These are phyloP conservation scores for Wallacemonas sp. DNA, from an alignment of 208 protist genomes.

Conservation along the genomic window DNA sequence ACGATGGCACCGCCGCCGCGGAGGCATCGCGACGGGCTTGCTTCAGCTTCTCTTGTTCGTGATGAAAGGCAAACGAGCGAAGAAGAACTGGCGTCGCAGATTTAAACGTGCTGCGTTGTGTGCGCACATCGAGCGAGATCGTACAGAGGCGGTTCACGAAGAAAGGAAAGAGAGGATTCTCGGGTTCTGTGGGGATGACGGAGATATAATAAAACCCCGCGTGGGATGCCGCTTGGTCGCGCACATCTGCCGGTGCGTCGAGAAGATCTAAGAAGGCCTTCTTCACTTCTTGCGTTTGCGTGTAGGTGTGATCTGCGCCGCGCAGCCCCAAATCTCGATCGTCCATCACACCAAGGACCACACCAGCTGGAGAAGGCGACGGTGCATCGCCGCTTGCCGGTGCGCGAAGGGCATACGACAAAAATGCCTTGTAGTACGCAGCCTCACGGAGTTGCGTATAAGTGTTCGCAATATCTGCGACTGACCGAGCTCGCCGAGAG, in stretches of 20 bases:
- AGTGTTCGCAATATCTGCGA: constrained; percentile 15
- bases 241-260: constrained; percentile 1
- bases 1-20: no score
- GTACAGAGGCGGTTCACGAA: constrained; percentile 48
- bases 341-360: constrained; percentile 69
- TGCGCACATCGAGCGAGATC: constrained; percentile 41
- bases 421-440: constrained; percentile 29
- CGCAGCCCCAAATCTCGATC: constrained; percentile 79
- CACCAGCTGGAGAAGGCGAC: not conserved
- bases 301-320: constrained; percentile 41
- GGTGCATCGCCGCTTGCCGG: not conserved
- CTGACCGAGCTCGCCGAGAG: not conserved
- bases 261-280: constrained; percentile 44
- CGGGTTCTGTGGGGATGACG: constrained; percentile 25
- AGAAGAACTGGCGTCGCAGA: not conserved
- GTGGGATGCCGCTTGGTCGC: constrained; percentile 8
- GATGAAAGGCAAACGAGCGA: not conserved
- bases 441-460: constrained; percentile 28
- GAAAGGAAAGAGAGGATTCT: constrained; percentile 14
- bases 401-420: constrained; percentile 10
- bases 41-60: not conserved
- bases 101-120: constrained; percentile 19
- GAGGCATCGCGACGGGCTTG: not conserved
- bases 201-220: constrained; percentile 32
- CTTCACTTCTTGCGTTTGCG: constrained; percentile 36